phyloP scores from a whole-genome alignment of 805 yeast genomes.

The Myxozyma neotropica region DNA sequence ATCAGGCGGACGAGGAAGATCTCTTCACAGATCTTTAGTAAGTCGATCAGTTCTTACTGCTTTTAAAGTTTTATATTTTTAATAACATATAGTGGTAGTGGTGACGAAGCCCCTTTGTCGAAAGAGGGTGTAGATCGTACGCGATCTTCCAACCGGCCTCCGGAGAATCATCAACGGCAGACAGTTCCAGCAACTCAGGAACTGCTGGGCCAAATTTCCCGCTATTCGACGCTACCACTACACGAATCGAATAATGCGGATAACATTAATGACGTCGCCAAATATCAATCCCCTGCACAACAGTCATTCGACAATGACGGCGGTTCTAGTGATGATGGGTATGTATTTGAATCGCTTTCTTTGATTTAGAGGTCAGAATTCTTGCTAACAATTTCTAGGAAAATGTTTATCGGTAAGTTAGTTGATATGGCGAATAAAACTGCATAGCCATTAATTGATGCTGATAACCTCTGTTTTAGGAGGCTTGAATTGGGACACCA shows the following conservation, averaged over 20 bases:
- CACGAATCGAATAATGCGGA: neutral
- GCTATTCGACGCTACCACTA: neutral
- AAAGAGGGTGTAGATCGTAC: neutral
- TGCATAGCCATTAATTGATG: constrained; percentile 35
- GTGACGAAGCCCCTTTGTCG: neutral
- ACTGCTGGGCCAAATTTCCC: neutral
- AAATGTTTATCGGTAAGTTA: constrained; percentile 36
- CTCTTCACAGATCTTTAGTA: constrained; percentile 88
- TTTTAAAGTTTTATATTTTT: neutral
- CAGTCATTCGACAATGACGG: constrained; percentile 6
- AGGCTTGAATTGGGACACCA: constrained; percentile 97
- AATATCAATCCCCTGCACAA: neutral
- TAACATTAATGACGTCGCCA: neutral
- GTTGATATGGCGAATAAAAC: neutral
- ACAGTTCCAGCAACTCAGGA: neutral
- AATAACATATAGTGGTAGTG: neutral
- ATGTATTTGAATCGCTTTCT: constrained; percentile 46
- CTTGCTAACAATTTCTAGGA: constrained; percentile 19
- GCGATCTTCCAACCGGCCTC: neutral
- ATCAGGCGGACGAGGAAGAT: constrained; percentile 73
- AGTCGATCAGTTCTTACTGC: constrained; percentile 25
- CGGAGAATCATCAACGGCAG: neutral
- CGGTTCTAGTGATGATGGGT: constrained; percentile 26
- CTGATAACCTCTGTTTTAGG: constrained; percentile 65
- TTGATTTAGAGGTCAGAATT: neutral